Evolutionary conservation across 2,329 filamentous ascomycete species (phyloP).

Genomic region (Albifimbria verrucaria): DNA sequence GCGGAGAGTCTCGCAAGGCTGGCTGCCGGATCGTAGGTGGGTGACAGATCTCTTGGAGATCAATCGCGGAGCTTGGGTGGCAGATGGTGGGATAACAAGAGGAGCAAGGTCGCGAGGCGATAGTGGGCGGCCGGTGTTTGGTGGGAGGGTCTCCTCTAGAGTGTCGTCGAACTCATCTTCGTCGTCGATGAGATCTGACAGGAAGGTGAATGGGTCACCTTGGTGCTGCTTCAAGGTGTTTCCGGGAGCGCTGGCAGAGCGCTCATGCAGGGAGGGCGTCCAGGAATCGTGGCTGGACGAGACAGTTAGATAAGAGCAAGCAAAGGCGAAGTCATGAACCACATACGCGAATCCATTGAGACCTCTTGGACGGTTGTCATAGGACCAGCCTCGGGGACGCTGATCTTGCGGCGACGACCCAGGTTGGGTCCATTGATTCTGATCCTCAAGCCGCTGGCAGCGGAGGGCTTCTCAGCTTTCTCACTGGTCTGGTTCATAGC

Average conservation of each 20-base stretch:
- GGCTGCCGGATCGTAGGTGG: constrained; percentile 44
- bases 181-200: constrained; percentile 18
- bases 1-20: constrained; percentile 36
- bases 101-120: constrained; percentile 55
- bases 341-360: constrained; percentile 68
- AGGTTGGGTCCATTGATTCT: constrained; percentile 57
- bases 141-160: constrained; percentile 19
- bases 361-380: constrained; percentile 68
- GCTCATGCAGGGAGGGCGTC: constrained; percentile 62
- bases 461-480: constrained; percentile 35
- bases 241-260: constrained; percentile 60
- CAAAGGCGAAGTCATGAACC: too few relatives aligned
- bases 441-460: constrained; percentile 41
- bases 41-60: constrained; percentile 36
- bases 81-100: constrained; percentile 49
- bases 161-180: constrained; percentile 18
- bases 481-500: constrained; percentile 39
- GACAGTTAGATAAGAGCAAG: too few relatives aligned
- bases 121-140: constrained; percentile 25
- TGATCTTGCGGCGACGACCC: constrained; percentile 58
- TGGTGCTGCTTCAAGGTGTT: constrained; percentile 43
- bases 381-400: constrained; percentile 61
- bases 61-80: constrained; percentile 16
- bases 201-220: constrained; percentile 18
- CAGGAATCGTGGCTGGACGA: constrained; percentile 62